Base-by-base conservation (phyloP, 1,284 basidiomycete genomes). In the Cryptococcus sp. region DNA sequence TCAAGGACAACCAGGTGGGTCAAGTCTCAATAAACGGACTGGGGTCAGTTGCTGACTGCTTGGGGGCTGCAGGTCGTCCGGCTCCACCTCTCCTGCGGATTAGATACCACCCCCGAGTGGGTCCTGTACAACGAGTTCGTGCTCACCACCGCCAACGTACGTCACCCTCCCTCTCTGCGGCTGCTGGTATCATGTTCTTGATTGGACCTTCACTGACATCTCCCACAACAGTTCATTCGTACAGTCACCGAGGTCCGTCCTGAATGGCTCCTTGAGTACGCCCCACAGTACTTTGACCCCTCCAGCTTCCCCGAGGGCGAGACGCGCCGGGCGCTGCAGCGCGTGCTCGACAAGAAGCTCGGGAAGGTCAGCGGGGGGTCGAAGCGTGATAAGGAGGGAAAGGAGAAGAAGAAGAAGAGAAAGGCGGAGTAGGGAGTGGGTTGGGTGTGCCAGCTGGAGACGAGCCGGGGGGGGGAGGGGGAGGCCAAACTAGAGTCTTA, bases 61-160 rank as follows among this genome's bases (percentile, higher is more conserved):
- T 28, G 28, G 18, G 9, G 20, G 24, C 15, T 54, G 13, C 67
- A 91, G 86, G 84, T 90, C 42, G 94, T 98, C 7, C 81, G 81
- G n/a, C 80, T 98, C n/a, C 95, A 99, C 75, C 91, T 95, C 6
- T 91, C 88, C 5, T 95, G 91, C 62, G 92, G 94, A 28, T 80
- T 98, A 47, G 91, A 96, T 65, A 85, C 85, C n/a, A 87, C 87
- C 56, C 93, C 95, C 0, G 94, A 98, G 69, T 98, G 93, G 91
- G 91, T 98, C 15, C 77, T 97, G 42, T 99, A 96, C 82, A 96
- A 98, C 75, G 96, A 96, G 77, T 98, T 98, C 72, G 92, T 98
- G 28, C 80, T 98, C 61, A 98, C 95, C 13, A 92, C 92, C 9
- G 81, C 71, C 73, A 83, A 78, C 69, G 76, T 78, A 56, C 67